phyloP scores from a whole-genome alignment of 306 rosid genomes.

The Ormosia semicastrata region DNA sequence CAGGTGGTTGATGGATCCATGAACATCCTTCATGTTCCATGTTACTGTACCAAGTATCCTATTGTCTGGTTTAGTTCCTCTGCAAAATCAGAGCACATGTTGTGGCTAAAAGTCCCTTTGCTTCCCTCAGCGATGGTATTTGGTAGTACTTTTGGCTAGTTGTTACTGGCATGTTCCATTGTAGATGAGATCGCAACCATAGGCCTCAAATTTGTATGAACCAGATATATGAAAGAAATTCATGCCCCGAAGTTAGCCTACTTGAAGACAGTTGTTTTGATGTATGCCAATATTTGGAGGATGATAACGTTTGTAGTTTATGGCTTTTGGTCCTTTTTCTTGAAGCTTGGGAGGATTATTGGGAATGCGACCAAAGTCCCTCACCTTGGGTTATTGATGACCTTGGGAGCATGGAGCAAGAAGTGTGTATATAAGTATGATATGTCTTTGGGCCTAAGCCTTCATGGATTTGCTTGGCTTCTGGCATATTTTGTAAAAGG shows the following conservation, averaged over 20 bases:
- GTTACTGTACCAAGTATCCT: not conserved
- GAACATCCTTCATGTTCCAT: not conserved
- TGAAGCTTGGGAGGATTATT: conserved; percentile 93
- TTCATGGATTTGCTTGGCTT: not conserved
- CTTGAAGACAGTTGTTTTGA: not conserved
- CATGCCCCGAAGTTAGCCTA: not conserved
- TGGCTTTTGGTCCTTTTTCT: conserved; percentile 30
- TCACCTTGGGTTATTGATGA: conserved; percentile 95
- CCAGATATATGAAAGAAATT: not conserved
- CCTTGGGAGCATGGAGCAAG: conserved; percentile 82
- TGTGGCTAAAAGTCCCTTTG: not conserved
- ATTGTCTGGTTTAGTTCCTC: conserved; percentile 15
- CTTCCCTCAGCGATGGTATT: not conserved
- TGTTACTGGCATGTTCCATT: conserved; percentile 4
- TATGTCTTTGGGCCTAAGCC: too few species aligned
- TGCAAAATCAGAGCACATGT: not conserved
- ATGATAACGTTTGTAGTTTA: conserved; percentile 1
- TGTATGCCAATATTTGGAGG: conserved; percentile 1
- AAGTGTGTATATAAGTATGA: conserved; percentile 13
- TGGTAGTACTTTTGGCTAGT: not conserved
- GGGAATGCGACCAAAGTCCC: conserved; percentile 87
- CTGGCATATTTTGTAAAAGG: not conserved
- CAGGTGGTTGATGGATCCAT: too few species aligned
- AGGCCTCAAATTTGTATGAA: not conserved
- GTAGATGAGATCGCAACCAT: not conserved